Percentiles rank a stretch among this genome's conserved stretches.
Evolutionary conservation across 352 stramenopile species (phyloP).

Genomic region (Plasmopara halstedii): DNA sequence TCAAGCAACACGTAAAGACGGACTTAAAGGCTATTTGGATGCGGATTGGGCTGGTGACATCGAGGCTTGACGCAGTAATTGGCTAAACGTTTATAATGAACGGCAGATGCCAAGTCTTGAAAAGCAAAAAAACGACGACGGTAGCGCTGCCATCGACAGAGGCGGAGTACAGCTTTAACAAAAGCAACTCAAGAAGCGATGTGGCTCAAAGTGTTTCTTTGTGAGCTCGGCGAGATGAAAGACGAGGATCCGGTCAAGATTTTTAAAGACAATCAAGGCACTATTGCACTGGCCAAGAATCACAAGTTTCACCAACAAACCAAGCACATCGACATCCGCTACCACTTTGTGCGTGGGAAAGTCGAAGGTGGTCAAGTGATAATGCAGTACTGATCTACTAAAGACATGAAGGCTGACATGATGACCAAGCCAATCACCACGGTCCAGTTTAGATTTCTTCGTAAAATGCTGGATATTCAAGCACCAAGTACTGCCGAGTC

Average conservation of each 20-base stretch:
- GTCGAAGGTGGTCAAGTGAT: neutral
- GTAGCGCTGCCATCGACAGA: neutral
- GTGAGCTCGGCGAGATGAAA: neutral
- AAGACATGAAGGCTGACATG: neutral
- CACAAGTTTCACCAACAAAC: neutral
- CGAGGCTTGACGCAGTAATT: neutral
- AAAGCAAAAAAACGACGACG: neutral
- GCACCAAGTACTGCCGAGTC: neutral
- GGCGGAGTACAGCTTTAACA: neutral
- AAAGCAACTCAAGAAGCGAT: neutral
- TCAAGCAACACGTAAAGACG: neutral
- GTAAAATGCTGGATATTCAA: neutral
- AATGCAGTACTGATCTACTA: neutral
- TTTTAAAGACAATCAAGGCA: neutral
- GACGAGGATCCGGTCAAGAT: neutral
- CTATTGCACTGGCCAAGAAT: neutral
- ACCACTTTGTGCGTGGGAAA: neutral
- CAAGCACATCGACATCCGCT: neutral
- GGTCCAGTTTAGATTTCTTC: neutral
- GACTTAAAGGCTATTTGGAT: neutral
- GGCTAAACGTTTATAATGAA: constrained; percentile 1
- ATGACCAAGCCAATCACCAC: neutral
- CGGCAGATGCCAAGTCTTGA: neutral
- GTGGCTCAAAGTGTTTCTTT: neutral
- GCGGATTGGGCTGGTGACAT: neutral